Percentiles rank a stretch among this genome's conserved stretches.
Evolutionary conservation across 345 rosid genomes (phyloP).

Genomic region (Pugionium dolabratum): DNA sequence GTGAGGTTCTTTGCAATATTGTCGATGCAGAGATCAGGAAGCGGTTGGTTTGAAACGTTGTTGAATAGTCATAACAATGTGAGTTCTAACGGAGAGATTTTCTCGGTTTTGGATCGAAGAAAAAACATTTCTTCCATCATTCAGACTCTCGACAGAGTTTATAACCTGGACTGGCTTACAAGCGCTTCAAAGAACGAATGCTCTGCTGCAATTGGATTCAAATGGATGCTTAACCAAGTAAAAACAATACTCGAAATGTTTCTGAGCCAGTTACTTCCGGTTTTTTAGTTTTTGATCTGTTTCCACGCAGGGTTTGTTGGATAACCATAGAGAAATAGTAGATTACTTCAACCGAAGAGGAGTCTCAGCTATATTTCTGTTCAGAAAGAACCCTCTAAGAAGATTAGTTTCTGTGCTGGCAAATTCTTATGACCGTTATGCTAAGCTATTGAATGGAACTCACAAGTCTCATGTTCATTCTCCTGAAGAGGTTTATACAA

Average conservation of each 20-base stretch:
- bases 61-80: constrained; percentile 87
- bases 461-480: constrained; percentile 99
- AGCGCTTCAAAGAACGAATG: constrained; percentile 97
- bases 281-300: not conserved
- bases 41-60: constrained; percentile 98
- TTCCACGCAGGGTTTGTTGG: constrained; percentile 66
- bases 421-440: constrained; percentile 80
- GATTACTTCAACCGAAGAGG: constrained; percentile 85
- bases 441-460: constrained; percentile 88
- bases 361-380: constrained; percentile 72
- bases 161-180: constrained; percentile 81
- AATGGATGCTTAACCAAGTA: constrained; percentile 99
- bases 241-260: not conserved
- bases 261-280: not conserved
- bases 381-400: constrained; percentile 75
- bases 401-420: constrained; percentile 87
- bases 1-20: constrained; percentile 80
- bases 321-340: constrained; percentile 60
- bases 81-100: constrained; percentile 96
- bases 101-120: constrained; percentile 64
- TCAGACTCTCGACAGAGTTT: constrained; percentile 71
- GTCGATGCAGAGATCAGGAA: constrained; percentile 97
- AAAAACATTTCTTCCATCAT: constrained; percentile 62
- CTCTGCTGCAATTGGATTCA: constrained; percentile 94
- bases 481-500: constrained; percentile 61